Base-by-base conservation (phyloP, 108 stramenopile genomes). In the Schizochytrium sp. region DNA sequence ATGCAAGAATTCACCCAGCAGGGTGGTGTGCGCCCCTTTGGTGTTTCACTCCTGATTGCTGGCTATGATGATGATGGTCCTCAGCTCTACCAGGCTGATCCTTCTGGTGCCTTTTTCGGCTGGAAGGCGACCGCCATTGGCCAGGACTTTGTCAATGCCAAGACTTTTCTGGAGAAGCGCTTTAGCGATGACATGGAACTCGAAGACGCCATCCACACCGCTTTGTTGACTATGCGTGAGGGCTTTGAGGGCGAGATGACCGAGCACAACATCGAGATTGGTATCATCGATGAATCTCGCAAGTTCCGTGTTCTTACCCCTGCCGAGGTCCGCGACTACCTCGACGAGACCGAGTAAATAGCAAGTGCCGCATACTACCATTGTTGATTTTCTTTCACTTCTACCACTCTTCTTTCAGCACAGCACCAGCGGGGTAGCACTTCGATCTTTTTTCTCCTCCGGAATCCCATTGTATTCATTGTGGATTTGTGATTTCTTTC, bases 121-220 rank as follows among this genome's bases (percentile, higher is more conserved):
- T 99, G 99, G 99, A 98, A 98, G 94, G 99, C 99, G 49, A 98
- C 98, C 55, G 99, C 99, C 17, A 99, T 99, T 91, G 99, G 99
- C 15, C 98, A 98, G 91, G 97, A 98, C 89, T 97, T 96, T 91
- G 95, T 98, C 72, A 97, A 97, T 92, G 99, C 98, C 90, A 99
- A 98, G 90, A 97, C 95, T 89, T 99, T 99, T 91, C 90, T 99
- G 89, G 99, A 99, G 91, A 98, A 97, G 91, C 95, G 98, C 55
- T 98, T 93, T 89, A 96, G 89, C 44, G 96, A 97, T 49, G 97
- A 98, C 89, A 98, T 98, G 96, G 98, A 98, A 89, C 91, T 99
- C 92, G 99, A 99, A 90, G 99, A 99, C 94, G 99, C 98, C 10
- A 96, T 99, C 73, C 99, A 99, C 92, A 98, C 98, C 17, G 98